Conservation (phyloP, 2,329 filamentous ascomycete species). For the Gliomastix tumulicola region DNA sequence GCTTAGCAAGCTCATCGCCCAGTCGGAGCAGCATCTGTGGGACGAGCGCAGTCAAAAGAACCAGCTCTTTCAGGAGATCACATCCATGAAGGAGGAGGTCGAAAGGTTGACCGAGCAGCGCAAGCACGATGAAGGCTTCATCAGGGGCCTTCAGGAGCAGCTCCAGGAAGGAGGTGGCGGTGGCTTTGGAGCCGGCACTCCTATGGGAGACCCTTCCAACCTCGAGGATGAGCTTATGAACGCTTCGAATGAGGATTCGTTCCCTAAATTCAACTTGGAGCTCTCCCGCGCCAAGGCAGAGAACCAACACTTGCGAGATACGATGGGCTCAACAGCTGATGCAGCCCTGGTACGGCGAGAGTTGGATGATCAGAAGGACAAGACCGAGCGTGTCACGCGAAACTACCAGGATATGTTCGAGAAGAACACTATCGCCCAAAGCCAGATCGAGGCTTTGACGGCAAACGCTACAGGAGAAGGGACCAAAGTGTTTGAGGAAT, state of each 20-base stretch:
- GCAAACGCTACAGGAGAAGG: slow-evolving; percentile 44
- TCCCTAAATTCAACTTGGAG: slow-evolving; percentile 39
- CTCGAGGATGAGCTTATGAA: slow-evolving; percentile 56
- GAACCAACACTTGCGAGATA: slow-evolving; percentile 50
- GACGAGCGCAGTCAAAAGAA: slow-evolving; percentile 37
- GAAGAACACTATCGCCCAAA: slow-evolving; percentile 48
- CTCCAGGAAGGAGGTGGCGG: slow-evolving; percentile 28
- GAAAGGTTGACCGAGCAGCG: slow-evolving; percentile 38
- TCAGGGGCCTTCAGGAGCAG: slow-evolving; percentile 55
- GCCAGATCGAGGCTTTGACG: slow-evolving; percentile 49
- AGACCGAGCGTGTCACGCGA: slow-evolving; percentile 43
- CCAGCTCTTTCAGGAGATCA: slow-evolving; percentile 36
- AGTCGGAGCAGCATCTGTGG: slow-evolving; percentile 33
- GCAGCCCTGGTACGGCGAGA: slow-evolving; percentile 47
- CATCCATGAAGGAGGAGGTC: slow-evolving; percentile 38
- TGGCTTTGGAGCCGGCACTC: slow-evolving; percentile 9
- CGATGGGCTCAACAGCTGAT: slow-evolving; percentile 45
- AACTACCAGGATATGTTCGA: slow-evolving; percentile 51
- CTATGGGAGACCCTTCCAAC: no score
- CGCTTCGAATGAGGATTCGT: slow-evolving; percentile 28
- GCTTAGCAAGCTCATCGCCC: slow-evolving; percentile 30
- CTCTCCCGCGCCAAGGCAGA: slow-evolving; percentile 54
- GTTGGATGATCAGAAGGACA: slow-evolving; percentile 45
- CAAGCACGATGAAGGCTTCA: slow-evolving; percentile 43
- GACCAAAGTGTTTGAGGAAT: slow-evolving; percentile 46